phyloP scores from a whole-genome alignment of 2,329 filamentous ascomycete species.

The Sporothrix mexicana region DNA sequence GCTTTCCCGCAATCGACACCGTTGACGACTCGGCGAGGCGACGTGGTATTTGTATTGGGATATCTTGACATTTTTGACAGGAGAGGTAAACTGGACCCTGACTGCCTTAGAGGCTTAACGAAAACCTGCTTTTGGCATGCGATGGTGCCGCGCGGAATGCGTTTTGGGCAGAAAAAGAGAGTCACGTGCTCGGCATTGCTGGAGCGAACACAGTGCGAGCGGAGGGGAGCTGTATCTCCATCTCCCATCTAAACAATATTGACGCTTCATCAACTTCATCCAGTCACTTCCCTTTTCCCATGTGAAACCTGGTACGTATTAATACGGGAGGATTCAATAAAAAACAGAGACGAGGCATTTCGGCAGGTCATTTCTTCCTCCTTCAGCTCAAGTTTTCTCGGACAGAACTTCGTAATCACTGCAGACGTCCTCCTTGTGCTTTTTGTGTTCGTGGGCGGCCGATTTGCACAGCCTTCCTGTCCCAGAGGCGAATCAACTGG shows the following conservation, averaged over 20 bases:
- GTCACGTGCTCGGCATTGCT: conserved; percentile 13
- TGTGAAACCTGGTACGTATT: neutral
- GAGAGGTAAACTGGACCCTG: conserved; percentile 5
- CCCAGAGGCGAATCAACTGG: neutral
- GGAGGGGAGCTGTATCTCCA: neutral
- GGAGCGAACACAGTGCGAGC: conserved; percentile 3
- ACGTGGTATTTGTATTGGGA: neutral
- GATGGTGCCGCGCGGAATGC: neutral
- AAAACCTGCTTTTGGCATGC: neutral
- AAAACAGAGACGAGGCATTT: neutral
- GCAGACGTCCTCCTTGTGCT: neutral
- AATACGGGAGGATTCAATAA: conserved; percentile 15
- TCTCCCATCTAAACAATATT: no score
- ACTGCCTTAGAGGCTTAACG: neutral
- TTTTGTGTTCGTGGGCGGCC: neutral
- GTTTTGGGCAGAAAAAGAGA: neutral
- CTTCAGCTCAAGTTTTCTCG: no score
- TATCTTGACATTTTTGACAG: neutral
- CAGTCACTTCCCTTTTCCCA: no score
- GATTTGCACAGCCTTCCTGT: conserved; percentile 23
- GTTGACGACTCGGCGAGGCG: conserved; percentile 3
- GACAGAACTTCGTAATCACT: neutral
- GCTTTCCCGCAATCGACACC: neutral
- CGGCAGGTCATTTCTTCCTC: neutral
- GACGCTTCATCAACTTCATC: no score